phyloP scores from a whole-genome alignment of 352 stramenopile species.

The Globisporangium yorkense region DNA sequence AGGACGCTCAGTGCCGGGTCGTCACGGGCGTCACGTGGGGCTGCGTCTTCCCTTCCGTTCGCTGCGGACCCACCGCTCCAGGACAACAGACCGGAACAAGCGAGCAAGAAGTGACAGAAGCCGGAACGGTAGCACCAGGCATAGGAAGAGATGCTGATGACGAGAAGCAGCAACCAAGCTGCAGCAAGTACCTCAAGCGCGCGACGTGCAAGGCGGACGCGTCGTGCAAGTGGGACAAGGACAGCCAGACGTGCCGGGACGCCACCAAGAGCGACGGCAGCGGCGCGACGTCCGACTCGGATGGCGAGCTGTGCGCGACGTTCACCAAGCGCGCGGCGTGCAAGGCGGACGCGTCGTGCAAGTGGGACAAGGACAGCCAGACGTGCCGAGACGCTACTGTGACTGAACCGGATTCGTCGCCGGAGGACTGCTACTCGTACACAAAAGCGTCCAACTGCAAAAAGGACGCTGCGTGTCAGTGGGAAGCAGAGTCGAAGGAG shows the following conservation, averaged over 20 bases:
- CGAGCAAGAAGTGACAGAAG: background rate
- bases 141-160: background rate
- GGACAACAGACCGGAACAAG: background rate
- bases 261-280: background rate
- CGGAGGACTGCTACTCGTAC: background rate
- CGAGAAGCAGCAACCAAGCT: too few relatives aligned
- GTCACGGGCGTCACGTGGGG: constrained; percentile 6
- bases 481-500: background rate
- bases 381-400: background rate
- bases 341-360: background rate
- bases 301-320: background rate
- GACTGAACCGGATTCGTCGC: background rate
- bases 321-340: background rate
- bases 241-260: background rate
- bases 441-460: background rate
- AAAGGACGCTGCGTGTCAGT: background rate
- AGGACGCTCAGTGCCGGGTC: constrained; percentile 10
- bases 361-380: constrained; percentile 1
- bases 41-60: constrained; percentile 11
- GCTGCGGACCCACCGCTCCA: background rate
- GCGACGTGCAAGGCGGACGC: background rate
- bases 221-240: constrained; percentile 1
- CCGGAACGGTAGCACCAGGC: background rate
- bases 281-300: background rate
- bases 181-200: background rate